phyloP scores from a whole-genome alignment of 73 alveolate species.

The Paramecium octaurelia region DNA sequence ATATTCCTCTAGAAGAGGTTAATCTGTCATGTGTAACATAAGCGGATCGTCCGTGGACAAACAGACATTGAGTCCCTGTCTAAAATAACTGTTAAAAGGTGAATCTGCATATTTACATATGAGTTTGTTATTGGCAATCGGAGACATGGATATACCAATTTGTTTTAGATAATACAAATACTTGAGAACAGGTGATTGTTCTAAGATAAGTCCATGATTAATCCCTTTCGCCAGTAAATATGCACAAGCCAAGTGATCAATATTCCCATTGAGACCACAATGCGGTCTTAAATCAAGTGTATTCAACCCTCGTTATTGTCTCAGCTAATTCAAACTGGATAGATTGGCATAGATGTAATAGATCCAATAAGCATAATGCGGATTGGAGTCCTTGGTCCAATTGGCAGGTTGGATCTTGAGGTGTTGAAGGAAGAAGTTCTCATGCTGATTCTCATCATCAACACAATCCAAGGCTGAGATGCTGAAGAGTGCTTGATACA shows the following conservation, averaged over 20 bases:
- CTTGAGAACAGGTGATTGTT: conserved; percentile 65
- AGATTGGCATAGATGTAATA: conserved; percentile 75
- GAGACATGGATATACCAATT: conserved; percentile 80
- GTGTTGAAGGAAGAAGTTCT: conserved; percentile 48
- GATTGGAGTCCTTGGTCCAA: conserved; percentile 39
- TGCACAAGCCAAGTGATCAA: conserved; percentile 77
- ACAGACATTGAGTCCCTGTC: conserved; percentile 74
- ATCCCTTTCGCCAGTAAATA: conserved; percentile 52
- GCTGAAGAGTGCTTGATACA: conserved; percentile 25
- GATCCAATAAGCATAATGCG: conserved; percentile 79
- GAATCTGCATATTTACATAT: conserved; percentile 51
- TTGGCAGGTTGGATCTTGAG: not conserved
- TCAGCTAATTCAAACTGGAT: conserved; percentile 59
- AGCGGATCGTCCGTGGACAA: conserved; percentile 82
- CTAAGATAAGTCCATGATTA: conserved; percentile 68
- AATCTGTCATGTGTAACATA: conserved; percentile 78
- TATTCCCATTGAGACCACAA: conserved; percentile 80
- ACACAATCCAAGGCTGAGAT: conserved; percentile 75
- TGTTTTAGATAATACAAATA: conserved; percentile 73
- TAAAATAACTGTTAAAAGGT: conserved; percentile 64
- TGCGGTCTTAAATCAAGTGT: conserved; percentile 72
- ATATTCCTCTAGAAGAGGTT: conserved; percentile 70
- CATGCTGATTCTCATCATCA: conserved; percentile 75
- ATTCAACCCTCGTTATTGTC: conserved; percentile 64
- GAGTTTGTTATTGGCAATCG: conserved; percentile 76